Evolutionary conservation across 1,139 yeast species (phyloP), one percentile per base, ranked within the genome.

Genomic region (Zygosaccharomyces pseudobailii): DNA sequence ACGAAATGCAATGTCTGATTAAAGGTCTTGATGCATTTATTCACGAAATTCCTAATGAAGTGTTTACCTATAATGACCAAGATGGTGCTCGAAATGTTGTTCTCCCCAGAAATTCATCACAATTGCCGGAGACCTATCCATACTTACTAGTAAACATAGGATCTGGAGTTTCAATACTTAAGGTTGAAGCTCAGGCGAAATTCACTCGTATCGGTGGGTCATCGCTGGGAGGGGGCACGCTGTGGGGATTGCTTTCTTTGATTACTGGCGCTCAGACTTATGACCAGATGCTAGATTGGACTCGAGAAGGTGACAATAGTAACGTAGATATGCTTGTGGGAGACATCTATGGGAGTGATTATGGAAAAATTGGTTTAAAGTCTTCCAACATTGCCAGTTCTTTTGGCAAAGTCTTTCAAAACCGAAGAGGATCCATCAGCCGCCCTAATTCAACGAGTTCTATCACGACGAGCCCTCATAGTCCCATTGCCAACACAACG

Each of bases 211-310:
- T 92, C 28, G 98, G 98, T 3, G 99, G 99, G 4, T 87, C 96
- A 0, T 89, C 97, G 0, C 71, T 92, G n/a, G 99, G 99, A 23
- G 99, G 99, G 1, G 99, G 99, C 3, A 92, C 99, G 0, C 74
- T 92, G 24, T 94, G 98, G 98, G 99, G 99, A 0, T 71, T 92
- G 40, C 70, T 92, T 34, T 86, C 96, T 1, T 71, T 92, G 46
- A 73, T 92, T 34, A 94, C 98, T 0, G 87, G 87, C 47, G 96
- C 96, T 2, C 76, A 79, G 51, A 87, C 88, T 42, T 92, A 89
- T 62, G 96, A 89, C 62, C 96, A 90, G 63, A 90, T 90, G 97
- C 74, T 94, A 54, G 87, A 82, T 56, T 85, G 89, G 87, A 97
- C 98, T 0, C 83, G 80, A 39, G 70, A 75, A 19, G 99, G 99